Conservation (phyloP, 2,329 filamentous ascomycete species). For the Penicillium sclerotigenum region DNA sequence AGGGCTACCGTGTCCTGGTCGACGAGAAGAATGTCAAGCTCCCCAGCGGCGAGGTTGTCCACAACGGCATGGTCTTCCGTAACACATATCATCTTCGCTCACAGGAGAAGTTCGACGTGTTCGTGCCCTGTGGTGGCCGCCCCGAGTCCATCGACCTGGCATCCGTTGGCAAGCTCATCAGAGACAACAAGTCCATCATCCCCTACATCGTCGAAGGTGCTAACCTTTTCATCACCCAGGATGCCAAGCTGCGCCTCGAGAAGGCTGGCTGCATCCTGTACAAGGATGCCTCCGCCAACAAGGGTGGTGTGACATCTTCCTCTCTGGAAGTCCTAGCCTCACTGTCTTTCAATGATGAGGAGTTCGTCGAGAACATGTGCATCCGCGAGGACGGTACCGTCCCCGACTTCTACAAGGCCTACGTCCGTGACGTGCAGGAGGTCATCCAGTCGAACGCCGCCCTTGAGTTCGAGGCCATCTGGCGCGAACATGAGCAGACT, state of each 20-base stretch:
- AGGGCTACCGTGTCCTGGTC: slow-evolving; percentile 87
- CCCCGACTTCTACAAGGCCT: slow-evolving; percentile 87
- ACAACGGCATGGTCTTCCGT: slow-evolving; percentile 92
- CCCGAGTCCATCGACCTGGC: slow-evolving; percentile 95
- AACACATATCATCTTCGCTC: slow-evolving; percentile 94
- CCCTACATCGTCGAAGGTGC: slow-evolving; percentile 97
- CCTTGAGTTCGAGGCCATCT: slow-evolving; percentile 97
- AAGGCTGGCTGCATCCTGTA: slow-evolving; percentile 91
- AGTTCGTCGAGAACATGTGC: slow-evolving; percentile 94
- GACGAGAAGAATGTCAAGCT: slow-evolving; percentile 88
- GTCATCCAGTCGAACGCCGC: slow-evolving; percentile 88
- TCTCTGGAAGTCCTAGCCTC: slow-evolving; percentile 94
- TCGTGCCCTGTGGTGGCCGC: slow-evolving; percentile 93
- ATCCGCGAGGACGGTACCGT: slow-evolving; percentile 70
- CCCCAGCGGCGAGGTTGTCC: slow-evolving; percentile 78
- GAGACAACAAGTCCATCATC: slow-evolving; percentile 79
- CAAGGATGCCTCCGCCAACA: slow-evolving; percentile 98
- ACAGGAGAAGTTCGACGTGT: slow-evolving; percentile 73
- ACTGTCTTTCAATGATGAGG: slow-evolving; percentile 85
- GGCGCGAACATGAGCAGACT: slow-evolving; percentile 85
- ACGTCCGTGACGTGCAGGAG: slow-evolving; percentile 86
- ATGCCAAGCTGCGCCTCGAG: slow-evolving; percentile 92
- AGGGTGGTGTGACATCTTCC: slow-evolving; percentile 95
- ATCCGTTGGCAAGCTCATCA: slow-evolving; percentile 81
- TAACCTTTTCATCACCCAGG: slow-evolving; percentile 98